Evolutionary conservation across 2,329 filamentous ascomycete genomes (phyloP).

Genomic region (Botrytis porri): DNA sequence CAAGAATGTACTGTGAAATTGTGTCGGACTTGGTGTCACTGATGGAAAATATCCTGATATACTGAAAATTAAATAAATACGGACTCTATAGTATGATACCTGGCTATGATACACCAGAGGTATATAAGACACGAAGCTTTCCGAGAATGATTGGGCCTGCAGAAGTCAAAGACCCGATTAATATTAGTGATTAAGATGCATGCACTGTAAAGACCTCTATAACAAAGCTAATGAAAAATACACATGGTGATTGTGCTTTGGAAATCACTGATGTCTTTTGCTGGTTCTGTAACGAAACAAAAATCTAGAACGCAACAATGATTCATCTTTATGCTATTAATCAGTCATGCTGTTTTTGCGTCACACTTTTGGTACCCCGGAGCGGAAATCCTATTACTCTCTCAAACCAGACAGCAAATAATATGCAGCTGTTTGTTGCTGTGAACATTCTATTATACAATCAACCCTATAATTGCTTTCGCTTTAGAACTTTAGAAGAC

Average conservation of each 20-base stretch:
- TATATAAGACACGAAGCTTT: background rate
- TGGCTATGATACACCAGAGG: background rate
- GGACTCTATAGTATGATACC: background rate
- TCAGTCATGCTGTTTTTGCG: background rate
- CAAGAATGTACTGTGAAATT: background rate
- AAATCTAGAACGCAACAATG: background rate
- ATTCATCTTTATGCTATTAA: background rate
- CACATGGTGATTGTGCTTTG: background rate
- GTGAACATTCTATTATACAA: background rate
- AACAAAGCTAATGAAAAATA: background rate
- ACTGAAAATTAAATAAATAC: background rate
- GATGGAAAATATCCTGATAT: background rate
- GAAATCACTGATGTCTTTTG: background rate
- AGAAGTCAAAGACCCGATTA: background rate
- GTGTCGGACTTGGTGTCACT: background rate
- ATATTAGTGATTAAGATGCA: background rate
- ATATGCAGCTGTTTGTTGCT: background rate
- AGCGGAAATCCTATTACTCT: too few relatives aligned
- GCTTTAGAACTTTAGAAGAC: background rate
- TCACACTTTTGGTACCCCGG: background rate
- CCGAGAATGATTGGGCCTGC: background rate
- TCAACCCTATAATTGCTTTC: background rate
- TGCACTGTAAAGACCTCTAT: background rate
- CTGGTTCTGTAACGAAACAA: too few relatives aligned
- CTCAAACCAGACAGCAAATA: background rate